phyloP scores from a whole-genome alignment of 768 basidiomycete genomes.

The Termitomyces sp. region DNA sequence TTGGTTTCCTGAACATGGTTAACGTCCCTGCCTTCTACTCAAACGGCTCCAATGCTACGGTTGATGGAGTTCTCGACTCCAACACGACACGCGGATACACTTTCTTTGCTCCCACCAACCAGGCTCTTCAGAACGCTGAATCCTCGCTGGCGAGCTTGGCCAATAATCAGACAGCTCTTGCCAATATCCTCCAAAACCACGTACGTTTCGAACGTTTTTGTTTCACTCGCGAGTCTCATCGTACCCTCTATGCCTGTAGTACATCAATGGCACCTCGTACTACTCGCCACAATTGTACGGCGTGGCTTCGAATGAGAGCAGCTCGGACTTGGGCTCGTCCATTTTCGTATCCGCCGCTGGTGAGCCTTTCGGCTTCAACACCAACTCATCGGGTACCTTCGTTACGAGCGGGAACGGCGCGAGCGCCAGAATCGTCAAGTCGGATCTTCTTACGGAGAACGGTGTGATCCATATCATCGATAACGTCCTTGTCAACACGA shows the following conservation, averaged over 20 bases:
- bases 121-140: conserved; percentile 38
- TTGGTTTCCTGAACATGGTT: conserved; percentile 23
- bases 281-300: conserved; percentile 50
- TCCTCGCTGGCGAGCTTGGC: conserved; percentile 27
- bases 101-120: conserved; percentile 60
- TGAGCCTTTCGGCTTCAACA: conserved; percentile 42
- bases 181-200: conserved; percentile 53
- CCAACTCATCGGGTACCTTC: conserved; percentile 56
- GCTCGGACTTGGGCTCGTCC: neutral
- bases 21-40: conserved; percentile 16
- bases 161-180: conserved; percentile 43
- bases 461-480: conserved; percentile 69
- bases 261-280: conserved; percentile 64
- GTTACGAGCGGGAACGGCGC: conserved; percentile 35
- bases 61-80: conserved; percentile 28
- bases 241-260: conserved; percentile 27
- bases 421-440: conserved; percentile 49
- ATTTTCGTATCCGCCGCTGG: conserved; percentile 51
- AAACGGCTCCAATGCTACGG: conserved; percentile 31
- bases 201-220: conserved; percentile 29
- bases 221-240: neutral
- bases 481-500: conserved; percentile 44
- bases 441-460: conserved; percentile 60
- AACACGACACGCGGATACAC: conserved; percentile 50
- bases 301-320: neutral